These are phyloP conservation scores for Domatiomyces globalis DNA, from an alignment of 2,329 filamentous ascomycete genomes.

Conservation along the genomic window DNA sequence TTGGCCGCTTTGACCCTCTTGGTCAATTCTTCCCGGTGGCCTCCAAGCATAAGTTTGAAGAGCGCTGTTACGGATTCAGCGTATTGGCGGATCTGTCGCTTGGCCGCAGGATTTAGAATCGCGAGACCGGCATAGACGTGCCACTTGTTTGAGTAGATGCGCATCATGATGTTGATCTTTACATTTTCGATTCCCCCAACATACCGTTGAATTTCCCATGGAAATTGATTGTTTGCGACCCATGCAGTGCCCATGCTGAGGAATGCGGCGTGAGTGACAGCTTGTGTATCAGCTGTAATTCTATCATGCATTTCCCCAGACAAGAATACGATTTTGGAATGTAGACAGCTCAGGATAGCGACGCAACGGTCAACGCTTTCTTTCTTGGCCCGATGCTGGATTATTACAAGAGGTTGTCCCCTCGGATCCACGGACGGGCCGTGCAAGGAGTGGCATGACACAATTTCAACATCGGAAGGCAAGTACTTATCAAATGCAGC, in stretches of 20 bases:
- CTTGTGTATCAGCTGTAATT: constrained; percentile 96
- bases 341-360: constrained; percentile 64
- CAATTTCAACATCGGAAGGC: constrained; percentile 75
- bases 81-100: constrained; percentile 87
- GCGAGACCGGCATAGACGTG: constrained; percentile 96
- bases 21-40: constrained; percentile 60
- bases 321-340: constrained; percentile 75
- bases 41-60: constrained; percentile 92
- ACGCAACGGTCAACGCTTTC: constrained; percentile 66
- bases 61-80: constrained; percentile 82
- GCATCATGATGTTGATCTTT: constrained; percentile 94
- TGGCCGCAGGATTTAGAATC: constrained; percentile 87
- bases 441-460: constrained; percentile 93
- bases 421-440: constrained; percentile 77
- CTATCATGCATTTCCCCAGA: constrained; percentile 80
- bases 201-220: constrained; percentile 93
- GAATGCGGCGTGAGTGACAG: constrained; percentile 94
- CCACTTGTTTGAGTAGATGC: constrained; percentile 98
- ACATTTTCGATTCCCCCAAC: constrained; percentile 97
- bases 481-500: constrained; percentile 81
- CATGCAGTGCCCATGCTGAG: constrained; percentile 95
- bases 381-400: constrained; percentile 78
- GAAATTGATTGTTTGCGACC: constrained; percentile 89
- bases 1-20: constrained; percentile 67
- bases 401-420: constrained; percentile 80